Evolutionary conservation across 345 rosid genomes (phyloP).

Genomic region (Zanthoxylum bungeanum): DNA sequence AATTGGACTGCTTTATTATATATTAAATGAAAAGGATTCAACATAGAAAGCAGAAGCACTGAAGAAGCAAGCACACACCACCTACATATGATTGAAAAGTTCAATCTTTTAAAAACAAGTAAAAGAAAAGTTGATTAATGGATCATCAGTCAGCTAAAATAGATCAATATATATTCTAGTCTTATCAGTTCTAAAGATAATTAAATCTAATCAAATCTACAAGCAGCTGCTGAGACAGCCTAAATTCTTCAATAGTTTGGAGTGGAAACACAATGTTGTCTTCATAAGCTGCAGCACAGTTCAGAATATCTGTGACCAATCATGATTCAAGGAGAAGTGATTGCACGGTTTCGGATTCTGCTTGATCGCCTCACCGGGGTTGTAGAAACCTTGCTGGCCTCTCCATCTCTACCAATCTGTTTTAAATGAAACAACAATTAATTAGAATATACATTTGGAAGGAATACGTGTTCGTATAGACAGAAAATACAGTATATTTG

Average conservation of each 20-base stretch:
- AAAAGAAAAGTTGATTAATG: not conserved
- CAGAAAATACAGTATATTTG: no score
- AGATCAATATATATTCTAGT: not conserved
- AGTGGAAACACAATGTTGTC: conserved; percentile 6
- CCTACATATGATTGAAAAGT: not conserved
- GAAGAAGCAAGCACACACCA: no score
- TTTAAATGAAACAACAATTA: no score
- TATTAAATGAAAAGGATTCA: not conserved
- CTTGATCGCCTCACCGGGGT: conserved; percentile 50
- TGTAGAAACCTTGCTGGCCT: conserved; percentile 10
- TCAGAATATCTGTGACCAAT: not conserved
- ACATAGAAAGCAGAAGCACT: not conserved
- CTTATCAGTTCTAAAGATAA: not conserved
- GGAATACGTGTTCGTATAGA: no score
- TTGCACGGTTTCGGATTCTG: conserved; percentile 29
- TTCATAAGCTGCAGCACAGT: conserved; percentile 2
- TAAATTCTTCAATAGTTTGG: not conserved
- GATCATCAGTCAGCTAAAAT: not conserved
- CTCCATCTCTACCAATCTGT: conserved; percentile 23
- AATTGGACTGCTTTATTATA: not conserved
- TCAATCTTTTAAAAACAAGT: not conserved
- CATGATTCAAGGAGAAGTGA: conserved; percentile 27
- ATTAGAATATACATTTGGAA: no score
- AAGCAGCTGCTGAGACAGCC: not conserved
- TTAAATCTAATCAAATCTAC: not conserved